Conservation (phyloP, 2,329 filamentous ascomycete species). For the Chrysosphaeria jannelii region DNA sequence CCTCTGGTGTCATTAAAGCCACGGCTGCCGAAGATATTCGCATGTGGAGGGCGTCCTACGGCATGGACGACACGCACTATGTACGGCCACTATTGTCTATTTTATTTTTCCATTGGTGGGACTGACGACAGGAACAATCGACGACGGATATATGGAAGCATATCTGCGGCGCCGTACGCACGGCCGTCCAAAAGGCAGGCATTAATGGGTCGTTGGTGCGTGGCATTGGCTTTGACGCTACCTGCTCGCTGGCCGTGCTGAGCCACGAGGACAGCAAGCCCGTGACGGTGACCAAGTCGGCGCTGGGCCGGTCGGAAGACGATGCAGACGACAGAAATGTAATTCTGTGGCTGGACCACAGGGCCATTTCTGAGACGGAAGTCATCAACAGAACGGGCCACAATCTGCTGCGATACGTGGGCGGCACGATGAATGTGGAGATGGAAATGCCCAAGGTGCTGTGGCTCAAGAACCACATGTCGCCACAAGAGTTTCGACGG, state of each 20-base stretch:
- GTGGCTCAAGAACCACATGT: constrained; percentile 98
- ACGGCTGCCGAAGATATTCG: constrained; percentile 48
- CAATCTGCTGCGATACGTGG: constrained; percentile 82
- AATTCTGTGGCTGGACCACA: constrained; percentile 90
- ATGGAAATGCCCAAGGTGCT: constrained; percentile 98
- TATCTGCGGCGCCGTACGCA: constrained; percentile 68
- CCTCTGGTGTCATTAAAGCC: constrained; percentile 60
- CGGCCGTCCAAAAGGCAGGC: constrained; percentile 52
- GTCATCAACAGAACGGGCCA: constrained; percentile 83
- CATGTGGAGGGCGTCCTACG: constrained; percentile 47
- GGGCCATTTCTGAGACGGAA: constrained; percentile 66
- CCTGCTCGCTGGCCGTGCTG: constrained; percentile 90
- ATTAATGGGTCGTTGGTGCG: constrained; percentile 48
- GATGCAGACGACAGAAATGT: constrained; percentile 72
- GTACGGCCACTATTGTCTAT: constrained; percentile 12
- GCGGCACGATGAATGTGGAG: constrained; percentile 94
- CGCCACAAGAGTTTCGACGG: constrained; percentile 57
- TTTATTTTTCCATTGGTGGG: not conserved
- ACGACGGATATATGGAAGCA: constrained; percentile 90
- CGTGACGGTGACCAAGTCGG: constrained; percentile 58
- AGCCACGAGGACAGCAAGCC: constrained; percentile 70
- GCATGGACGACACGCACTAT: constrained; percentile 25
- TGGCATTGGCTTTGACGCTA: constrained; percentile 91
- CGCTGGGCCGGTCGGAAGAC: constrained; percentile 26
- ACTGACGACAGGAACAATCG: constrained; percentile 48